phyloP scores from a whole-genome alignment of 176 grass and related monocot species.

The Hyparrhenia diplandra region DNA sequence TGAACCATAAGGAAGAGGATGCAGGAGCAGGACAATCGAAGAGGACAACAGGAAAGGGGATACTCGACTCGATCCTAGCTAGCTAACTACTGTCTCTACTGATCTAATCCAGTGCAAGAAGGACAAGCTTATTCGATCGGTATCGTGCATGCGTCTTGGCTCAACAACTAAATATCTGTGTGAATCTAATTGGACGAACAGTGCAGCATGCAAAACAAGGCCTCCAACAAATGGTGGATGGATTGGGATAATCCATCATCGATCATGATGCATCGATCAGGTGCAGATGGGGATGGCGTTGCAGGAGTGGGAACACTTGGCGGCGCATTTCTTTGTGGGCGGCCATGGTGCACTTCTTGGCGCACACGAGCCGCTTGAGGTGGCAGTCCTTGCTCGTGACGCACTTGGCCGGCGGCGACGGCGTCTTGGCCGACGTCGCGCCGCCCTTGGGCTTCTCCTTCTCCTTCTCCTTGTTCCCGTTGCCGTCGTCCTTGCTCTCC shows the following conservation, averaged over 20 bases:
- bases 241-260: too few relatives aligned
- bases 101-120: too few relatives aligned
- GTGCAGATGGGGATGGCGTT: not conserved
- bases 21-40: not conserved
- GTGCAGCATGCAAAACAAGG: too few relatives aligned
- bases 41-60: too few relatives aligned
- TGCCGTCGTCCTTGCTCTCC: not conserved
- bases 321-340: conserved; percentile 7
- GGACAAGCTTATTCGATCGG: not conserved
- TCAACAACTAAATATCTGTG: too few relatives aligned
- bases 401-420: not conserved
- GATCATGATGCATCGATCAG: not conserved
- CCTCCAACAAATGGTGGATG: too few relatives aligned
- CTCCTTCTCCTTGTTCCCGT: not conserved
- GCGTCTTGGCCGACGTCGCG: not conserved
- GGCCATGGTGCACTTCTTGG: conserved; percentile 22
- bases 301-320: conserved; percentile 22
- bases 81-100: too few relatives aligned
- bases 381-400: conserved; percentile 26
- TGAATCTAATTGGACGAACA: not conserved
- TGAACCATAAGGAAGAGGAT: not conserved
- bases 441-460: not conserved
- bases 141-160: not conserved
- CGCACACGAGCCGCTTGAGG: conserved; percentile 28
- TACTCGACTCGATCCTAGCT: too few relatives aligned